Conservation (phyloP, 257 asterid species). For the Penstemon barbatus region DNA sequence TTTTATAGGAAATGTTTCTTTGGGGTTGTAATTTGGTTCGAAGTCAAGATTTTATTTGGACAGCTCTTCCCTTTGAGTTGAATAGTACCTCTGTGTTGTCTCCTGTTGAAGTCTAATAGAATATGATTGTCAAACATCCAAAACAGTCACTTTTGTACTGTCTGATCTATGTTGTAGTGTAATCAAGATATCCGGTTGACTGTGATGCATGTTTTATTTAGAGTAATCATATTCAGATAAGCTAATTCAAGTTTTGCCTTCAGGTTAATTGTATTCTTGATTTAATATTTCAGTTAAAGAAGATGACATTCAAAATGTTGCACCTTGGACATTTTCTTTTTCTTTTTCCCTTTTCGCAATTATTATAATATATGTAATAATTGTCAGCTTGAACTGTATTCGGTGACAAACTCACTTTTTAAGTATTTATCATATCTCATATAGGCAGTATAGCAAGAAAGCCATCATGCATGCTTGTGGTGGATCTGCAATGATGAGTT, state of each 20-base stretch:
- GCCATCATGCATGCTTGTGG: slow-evolving; percentile 56
- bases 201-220: background rate
- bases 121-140: no score
- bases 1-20: no score
- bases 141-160: background rate
- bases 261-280: background rate
- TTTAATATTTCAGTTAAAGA: background rate
- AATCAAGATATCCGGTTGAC: background rate
- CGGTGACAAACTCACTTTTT: background rate
- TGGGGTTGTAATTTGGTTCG: no score
- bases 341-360: background rate
- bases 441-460: background rate
- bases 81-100: no score
- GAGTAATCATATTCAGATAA: background rate
- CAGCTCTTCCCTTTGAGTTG: no score
- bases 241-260: background rate
- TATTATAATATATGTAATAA: no score
- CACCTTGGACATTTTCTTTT: background rate
- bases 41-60: no score
- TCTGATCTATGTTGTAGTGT: background rate
- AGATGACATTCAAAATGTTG: background rate
- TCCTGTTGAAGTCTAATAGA: no score
- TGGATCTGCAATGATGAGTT: slow-evolving; percentile 57
- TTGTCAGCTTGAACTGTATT: no score
- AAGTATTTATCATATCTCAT: no score